Evolutionary conservation across 257 asterid species (phyloP), one percentile per base, ranked within the genome.

Genomic region (Capsicum chinense): DNA sequence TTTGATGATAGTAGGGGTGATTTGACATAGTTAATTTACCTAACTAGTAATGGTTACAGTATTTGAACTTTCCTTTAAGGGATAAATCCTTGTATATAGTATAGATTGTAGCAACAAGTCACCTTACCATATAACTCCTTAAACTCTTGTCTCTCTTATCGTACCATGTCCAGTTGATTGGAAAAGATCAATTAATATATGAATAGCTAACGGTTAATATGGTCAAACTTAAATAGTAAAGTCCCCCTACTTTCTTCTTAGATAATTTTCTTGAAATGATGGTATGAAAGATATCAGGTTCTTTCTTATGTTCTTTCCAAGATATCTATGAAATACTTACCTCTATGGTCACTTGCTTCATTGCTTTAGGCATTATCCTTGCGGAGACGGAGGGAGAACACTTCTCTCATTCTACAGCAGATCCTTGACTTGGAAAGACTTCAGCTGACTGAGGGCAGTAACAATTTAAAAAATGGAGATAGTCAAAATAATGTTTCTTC

Each of bases 341-440:
- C 82, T 21, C 64, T 54, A 76, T 2, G 13, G 59, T 54, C 44
- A 54, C 81, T 26, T 78, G 81, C 9, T 78, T 26, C 26, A 76
- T 54, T 76, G 13, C 1, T 76, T 26, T 81, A 83, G 89, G 69
- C 12, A 6, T 62, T 52, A 35, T 1, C 35, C 59, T 68, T 48
- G 54, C 79, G 50, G 12, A 83, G 19, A 81, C 37, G 60, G 85
- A 85, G 84, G 82, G 84, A 83, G 82, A 86, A 84, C 13, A 86
- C 85, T 62, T 70, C 76, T 81, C 67, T 83, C 56, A 89, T 94
- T 86, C 85, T 88, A 90, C 93, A 93, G 71, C 98, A 95, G 88
- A 93, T 94, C 84, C 83, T 81, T 56, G 93, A 92, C 84, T 83
- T 95, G 84, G 91, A 90, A 85, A 89, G 73, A 89, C 91, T 92